Evolutionary conservation across 2,329 filamentous ascomycete species (phyloP).

Genomic region (Lizonia empirigonia): DNA sequence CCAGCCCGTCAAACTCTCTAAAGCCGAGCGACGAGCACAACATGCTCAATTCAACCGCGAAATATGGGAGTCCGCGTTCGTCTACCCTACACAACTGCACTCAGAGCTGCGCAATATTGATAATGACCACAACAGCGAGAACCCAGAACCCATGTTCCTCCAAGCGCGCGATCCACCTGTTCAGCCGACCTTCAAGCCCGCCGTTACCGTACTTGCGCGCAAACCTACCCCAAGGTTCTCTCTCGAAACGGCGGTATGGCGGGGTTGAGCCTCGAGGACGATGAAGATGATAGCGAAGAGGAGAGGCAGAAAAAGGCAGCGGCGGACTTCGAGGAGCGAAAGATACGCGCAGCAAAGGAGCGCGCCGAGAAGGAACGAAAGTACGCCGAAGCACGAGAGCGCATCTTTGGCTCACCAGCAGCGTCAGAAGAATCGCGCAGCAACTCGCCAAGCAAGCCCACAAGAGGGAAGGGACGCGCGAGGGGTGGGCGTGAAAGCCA

Average conservation of each 20-base stretch:
- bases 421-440: constrained; percentile 45
- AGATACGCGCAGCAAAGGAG: constrained; percentile 76
- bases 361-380: constrained; percentile 87
- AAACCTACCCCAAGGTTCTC: constrained; percentile 71
- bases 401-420: constrained; percentile 74
- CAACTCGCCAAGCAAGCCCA: constrained; percentile 41
- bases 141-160: constrained; percentile 75
- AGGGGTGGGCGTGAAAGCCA: constrained; percentile 47
- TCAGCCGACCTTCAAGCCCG: constrained; percentile 75
- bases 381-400: constrained; percentile 86
- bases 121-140: constrained; percentile 61
- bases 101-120: constrained; percentile 21
- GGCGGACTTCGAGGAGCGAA: constrained; percentile 75
- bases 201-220: constrained; percentile 83
- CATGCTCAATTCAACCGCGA: constrained; percentile 84
- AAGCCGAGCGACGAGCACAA: constrained; percentile 76
- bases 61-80: constrained; percentile 88
- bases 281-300: constrained; percentile 70
- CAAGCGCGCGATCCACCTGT: constrained; percentile 69
- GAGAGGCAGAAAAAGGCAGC: constrained; percentile 65
- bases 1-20: constrained; percentile 61
- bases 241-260: constrained; percentile 61
- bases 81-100: background rate
- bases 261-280: constrained; percentile 53
- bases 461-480: constrained; percentile 46